Evolutionary conservation across 768 basidiomycete species (phyloP), one percentile per base, ranked within the genome.

Genomic region (Lactarius tabidus): DNA sequence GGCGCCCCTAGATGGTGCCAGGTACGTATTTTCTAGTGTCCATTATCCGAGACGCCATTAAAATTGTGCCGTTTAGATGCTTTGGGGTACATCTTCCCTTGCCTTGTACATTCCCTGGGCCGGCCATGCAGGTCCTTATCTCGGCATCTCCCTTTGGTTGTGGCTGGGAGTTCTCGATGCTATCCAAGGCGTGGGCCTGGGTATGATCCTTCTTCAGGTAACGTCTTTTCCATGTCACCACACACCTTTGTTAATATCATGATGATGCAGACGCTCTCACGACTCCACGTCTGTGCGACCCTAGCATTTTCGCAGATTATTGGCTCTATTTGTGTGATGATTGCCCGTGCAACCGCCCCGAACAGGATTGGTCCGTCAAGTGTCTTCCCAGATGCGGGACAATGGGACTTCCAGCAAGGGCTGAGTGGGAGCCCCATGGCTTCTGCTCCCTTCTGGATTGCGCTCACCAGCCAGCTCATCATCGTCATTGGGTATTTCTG

Each of bases 1-100:
- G 95, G 95, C 52, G 92, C 93, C 33, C 95, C 95, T 14, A 78
- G 92, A 72, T 97, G 95, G 95, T 96, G 95, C 80, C 95, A 96
- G 80, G 87, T 87, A 73, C 56, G 73, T 70, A 33, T 28, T 14
- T 6, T n/a, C 23, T 36, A n/a, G n/a, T 26, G 9, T 18, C 10
- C 33, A 38, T 38, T 2, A 8, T 43, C 20, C 5, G 12, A 20
- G 55, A 57, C 7, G 5, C 57, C 31, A n/a, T 55, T 57, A 28
- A 65, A 17, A 2, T 23, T 17, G 38, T 48, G 60, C 65, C 62
- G 26, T 31, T 5, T 61, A 87, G 85, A 96, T 95, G 86, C 77
- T 95, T 55, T 97, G 95, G 95, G 94, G 95, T 71, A 95, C 93
- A 10, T 96, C 94, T 6, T 94, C 93, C 36, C 83, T 97, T 52